phyloP scores from a whole-genome alignment of 192 early-diverging fungal genomes.

The Dispira simplex region DNA sequence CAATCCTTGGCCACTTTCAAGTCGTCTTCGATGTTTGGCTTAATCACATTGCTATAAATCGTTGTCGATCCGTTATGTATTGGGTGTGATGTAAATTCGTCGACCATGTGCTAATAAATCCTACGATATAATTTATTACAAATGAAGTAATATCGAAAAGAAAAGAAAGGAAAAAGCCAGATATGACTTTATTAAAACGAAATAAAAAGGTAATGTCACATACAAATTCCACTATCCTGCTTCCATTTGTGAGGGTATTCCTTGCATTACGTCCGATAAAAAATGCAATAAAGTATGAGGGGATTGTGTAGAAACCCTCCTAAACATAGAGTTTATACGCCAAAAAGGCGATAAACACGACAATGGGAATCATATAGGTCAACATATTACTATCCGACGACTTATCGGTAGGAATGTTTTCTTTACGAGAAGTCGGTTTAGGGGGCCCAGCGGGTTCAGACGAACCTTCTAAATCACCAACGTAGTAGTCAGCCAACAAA shows the following conservation, averaged over 20 bases:
- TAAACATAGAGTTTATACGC: constrained; percentile 35
- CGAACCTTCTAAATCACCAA: constrained; percentile 48
- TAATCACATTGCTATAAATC: no score
- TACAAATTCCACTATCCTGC: neutral
- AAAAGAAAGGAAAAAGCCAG: neutral
- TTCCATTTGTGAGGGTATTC: neutral
- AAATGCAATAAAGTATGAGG: constrained; percentile 4
- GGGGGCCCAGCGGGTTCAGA: constrained; percentile 1
- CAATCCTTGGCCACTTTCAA: no score
- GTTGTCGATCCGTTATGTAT: no score
- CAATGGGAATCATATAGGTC: constrained; percentile 33
- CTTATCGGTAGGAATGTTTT: neutral
- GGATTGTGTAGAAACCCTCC: constrained; percentile 5
- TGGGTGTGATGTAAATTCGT: no score
- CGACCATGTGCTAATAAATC: no score
- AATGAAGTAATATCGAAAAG: neutral
- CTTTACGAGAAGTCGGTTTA: neutral
- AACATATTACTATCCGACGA: constrained; percentile 18
- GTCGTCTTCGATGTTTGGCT: no score
- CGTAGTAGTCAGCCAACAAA: constrained; percentile 52
- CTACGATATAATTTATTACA: no score
- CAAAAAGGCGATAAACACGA: constrained; percentile 27
- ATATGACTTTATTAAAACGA: neutral
- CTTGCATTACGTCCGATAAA: constrained; percentile 8
- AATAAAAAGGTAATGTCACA: neutral